phyloP scores from a whole-genome alignment of 139 green algal species.

The Coelastrella sp. region DNA sequence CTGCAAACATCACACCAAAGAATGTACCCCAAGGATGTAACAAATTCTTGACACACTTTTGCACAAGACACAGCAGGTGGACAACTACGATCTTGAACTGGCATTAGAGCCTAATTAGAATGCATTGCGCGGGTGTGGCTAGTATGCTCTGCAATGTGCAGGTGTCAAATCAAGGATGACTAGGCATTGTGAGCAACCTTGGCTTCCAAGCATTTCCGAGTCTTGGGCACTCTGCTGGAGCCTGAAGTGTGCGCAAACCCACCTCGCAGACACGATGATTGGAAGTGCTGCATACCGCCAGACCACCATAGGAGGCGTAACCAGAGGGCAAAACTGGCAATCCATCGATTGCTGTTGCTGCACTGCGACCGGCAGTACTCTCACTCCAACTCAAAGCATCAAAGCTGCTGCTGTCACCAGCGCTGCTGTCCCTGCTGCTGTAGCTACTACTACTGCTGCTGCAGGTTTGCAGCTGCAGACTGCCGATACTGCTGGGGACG shows the following conservation, averaged over 20 bases:
- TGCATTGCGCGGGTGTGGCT: background rate
- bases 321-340: background rate
- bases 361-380: background rate
- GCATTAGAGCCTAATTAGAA: background rate
- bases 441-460: background rate
- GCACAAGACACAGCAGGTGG: background rate
- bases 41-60: background rate
- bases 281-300: background rate
- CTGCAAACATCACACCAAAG: background rate
- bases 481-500: too few relatives aligned
- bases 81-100: background rate
- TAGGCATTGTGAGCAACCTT: background rate
- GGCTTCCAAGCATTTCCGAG: background rate
- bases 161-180: background rate
- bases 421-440: conserved; percentile 1
- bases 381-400: background rate
- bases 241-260: background rate
- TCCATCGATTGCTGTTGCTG: background rate
- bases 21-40: background rate
- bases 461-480: background rate
- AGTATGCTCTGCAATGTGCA: background rate
- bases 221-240: background rate
- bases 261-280: background rate
- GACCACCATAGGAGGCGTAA: background rate
- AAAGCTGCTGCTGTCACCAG: background rate